Base-by-base conservation (phyloP, 2,329 filamentous ascomycete genomes). In the Pyrenophora tritici-repentis region DNA sequence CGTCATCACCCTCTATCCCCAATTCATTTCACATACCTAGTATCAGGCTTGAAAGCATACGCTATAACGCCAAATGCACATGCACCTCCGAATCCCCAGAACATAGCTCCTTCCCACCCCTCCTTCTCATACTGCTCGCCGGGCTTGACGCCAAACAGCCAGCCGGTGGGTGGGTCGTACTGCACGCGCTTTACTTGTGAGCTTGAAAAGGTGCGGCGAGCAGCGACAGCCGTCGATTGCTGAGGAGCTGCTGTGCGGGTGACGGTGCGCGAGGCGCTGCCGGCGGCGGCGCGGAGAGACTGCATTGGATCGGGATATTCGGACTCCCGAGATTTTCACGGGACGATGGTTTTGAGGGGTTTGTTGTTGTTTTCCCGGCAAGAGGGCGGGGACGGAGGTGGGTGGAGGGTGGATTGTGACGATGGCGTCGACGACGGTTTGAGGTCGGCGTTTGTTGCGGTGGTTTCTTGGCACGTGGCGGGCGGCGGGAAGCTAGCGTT, bases 1-100 rank as follows among this genome's bases (percentile, higher is more conserved):
- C n/a, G 10, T 16, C 10, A 26, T 47, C n/a, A n/a, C 29, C 17
- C n/a, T 16, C 29, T 16, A 14, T 34, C 18, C 34, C 31, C 29
- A n/a, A 3, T 3, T 9, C 32, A 13, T 3, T 16, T 39, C 12
- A 91, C 92, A 80, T 83, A 99, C 94, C 91, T 96, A 59, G 93
- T 97, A 82, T 99, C 94, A 45, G 94, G 94, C 86, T 97, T 97
- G 75, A 94, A 97, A 57, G 90, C 91, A 78, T 96, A 91, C 61
- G 89, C 90, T 61, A 97, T 81, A 55, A 84, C 85, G 47, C 86
- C 87, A 60, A 91, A 80, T 22, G 85, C 77, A 69, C 96, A 77
- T 69, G 86, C 88, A 47, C 90, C 90, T 73, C 87, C 89, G 76
- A 96, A 91, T 42, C 92, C 91, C 73, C 89, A 90, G 73, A 88